Conservation (phyloP, 768 basidiomycete species). For the Suillus subalutaceus region DNA sequence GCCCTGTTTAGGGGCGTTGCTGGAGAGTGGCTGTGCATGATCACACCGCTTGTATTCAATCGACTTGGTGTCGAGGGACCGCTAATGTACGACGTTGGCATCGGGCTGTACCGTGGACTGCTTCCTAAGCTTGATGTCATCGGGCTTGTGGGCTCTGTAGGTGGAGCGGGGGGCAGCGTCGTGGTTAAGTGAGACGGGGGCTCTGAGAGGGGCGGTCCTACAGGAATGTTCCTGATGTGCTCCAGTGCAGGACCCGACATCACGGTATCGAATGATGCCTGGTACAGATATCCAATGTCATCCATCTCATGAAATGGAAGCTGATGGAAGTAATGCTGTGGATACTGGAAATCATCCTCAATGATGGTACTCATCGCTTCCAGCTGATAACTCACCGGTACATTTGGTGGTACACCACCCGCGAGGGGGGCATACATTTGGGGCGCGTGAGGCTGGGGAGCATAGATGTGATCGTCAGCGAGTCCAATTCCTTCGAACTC, state of each 20-base stretch:
- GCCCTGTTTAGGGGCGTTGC: slow-evolving; percentile 19
- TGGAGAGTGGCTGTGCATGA: slow-evolving; percentile 23
- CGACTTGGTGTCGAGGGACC: slow-evolving; percentile 16
- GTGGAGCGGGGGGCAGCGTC: background rate
- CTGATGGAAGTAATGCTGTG: background rate
- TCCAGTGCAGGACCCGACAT: background rate
- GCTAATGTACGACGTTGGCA: background rate
- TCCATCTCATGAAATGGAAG: background rate
- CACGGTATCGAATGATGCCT: no score
- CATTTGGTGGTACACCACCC: background rate
- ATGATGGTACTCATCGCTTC: background rate
- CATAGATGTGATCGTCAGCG: background rate
- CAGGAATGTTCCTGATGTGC: background rate
- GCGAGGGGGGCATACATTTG: background rate
- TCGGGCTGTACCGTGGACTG: slow-evolving; percentile 6
- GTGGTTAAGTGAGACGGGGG: background rate
- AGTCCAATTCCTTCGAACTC: background rate
- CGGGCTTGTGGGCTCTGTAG: background rate
- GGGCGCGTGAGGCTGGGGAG: background rate
- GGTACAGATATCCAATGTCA: background rate
- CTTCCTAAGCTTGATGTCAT: background rate
- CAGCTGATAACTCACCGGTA: background rate
- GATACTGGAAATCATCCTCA: background rate
- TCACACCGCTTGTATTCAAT: slow-evolving; percentile 4
- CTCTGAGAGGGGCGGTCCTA: slow-evolving; percentile 1